These are phyloP conservation scores for Eucalyptus brandiana DNA, from an alignment of 345 rosid genomes.

Conservation along the genomic window DNA sequence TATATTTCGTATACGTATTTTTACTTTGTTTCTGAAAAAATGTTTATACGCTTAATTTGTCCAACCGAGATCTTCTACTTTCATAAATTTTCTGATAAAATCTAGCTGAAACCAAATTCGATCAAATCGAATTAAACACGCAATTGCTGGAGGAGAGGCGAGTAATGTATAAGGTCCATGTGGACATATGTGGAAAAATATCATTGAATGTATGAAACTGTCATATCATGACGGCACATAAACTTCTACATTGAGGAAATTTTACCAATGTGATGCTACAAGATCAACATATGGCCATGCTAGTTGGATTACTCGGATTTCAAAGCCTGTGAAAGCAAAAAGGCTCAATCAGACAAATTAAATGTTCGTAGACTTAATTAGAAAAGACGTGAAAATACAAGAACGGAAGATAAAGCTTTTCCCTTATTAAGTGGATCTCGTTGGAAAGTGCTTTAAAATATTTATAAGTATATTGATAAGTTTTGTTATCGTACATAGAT, in stretches of 20 bases:
- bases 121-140: neutral
- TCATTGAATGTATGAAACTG: no score
- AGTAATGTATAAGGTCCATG: no score
- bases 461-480: neutral
- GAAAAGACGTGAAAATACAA: neutral
- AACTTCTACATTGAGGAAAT: neutral
- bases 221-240: neutral
- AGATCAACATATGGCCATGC: neutral
- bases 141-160: accelerated
- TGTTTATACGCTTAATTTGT: neutral
- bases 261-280: neutral
- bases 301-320: neutral
- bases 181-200: neutral
- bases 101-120: neutral
- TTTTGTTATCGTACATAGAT: neutral
- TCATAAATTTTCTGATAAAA: no score
- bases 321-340: accelerated
- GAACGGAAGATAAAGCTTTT: neutral
- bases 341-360: accelerated
- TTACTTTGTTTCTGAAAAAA: neutral
- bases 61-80: neutral
- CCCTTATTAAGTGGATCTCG: neutral
- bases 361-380: accelerated
- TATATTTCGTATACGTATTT: no score
- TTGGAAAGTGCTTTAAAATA: neutral